Evolutionary conservation across 2,329 filamentous ascomycete genomes (phyloP).

Genomic region (Penicillium brasilianum): DNA sequence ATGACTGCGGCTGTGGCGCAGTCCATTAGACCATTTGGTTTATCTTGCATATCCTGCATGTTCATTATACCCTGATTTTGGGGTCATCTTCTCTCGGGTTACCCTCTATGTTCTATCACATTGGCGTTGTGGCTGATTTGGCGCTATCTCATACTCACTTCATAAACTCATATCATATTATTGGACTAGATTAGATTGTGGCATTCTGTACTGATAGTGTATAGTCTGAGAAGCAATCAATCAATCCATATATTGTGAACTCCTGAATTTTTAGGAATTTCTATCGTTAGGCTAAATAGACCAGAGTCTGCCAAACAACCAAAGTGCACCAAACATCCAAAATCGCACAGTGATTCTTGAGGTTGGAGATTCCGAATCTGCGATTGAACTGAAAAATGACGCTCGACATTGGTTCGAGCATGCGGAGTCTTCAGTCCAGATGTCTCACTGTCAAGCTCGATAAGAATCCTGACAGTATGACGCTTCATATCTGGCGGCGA

Average conservation of each 20-base stretch:
- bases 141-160: neutral
- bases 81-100: neutral
- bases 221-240: neutral
- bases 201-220: neutral
- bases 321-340: no score
- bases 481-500: no score
- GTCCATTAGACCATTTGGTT: constrained; percentile 29
- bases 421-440: no score
- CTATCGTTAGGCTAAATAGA: neutral
- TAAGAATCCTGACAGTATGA: no score
- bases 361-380: no score
- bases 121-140: neutral
- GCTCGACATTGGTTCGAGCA: no score
- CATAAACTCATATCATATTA: neutral
- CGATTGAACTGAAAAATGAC: no score
- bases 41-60: constrained; percentile 1
- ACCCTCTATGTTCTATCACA: neutral
- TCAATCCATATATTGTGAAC: neutral
- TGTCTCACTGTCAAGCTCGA: no score
- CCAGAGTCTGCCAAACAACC: neutral
- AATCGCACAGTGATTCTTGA: no score
- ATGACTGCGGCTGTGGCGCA: constrained; percentile 40
- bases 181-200: neutral
- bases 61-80: neutral
- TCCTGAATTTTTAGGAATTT: neutral